A percentile compares a stretch with the other conserved stretches of the same genome.
These are phyloP conservation scores for Aureobasidium sp. DNA, from an alignment of 2,329 filamentous ascomycete genomes.

Conservation along the genomic window DNA sequence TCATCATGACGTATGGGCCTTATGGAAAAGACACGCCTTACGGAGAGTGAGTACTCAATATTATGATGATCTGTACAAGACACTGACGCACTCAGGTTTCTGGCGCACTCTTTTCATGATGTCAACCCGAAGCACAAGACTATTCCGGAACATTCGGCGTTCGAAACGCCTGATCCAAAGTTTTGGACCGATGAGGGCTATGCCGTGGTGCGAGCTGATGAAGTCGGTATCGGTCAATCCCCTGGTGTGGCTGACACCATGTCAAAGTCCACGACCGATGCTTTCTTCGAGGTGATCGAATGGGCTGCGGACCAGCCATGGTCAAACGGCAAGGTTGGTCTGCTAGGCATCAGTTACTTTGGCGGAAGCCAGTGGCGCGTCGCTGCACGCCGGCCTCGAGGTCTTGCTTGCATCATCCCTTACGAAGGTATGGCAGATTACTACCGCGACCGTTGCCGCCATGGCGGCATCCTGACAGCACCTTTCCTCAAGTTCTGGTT, in stretches of 20 bases:
- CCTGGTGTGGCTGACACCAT: slow-evolving; percentile 47
- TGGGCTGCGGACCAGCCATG: slow-evolving; percentile 16
- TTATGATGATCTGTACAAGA: neutral
- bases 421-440: slow-evolving; percentile 52
- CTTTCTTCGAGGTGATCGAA: slow-evolving; percentile 17
- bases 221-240: slow-evolving; percentile 45
- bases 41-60: neutral
- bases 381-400: slow-evolving; percentile 45
- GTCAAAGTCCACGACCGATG: slow-evolving; percentile 39
- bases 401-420: slow-evolving; percentile 44
- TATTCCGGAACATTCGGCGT: neutral
- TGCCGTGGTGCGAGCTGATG: slow-evolving; percentile 37
- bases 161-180: slow-evolving; percentile 4
- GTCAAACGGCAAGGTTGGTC: slow-evolving; percentile 29
- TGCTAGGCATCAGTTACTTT: slow-evolving; percentile 43
- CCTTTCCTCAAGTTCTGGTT: slow-evolving; percentile 51
- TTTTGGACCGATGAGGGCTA: neutral
- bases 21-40: slow-evolving; percentile 7
- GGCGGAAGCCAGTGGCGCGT: slow-evolving; percentile 49
- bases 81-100: neutral
- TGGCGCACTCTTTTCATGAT: neutral
- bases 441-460: slow-evolving; percentile 38
- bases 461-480: slow-evolving; percentile 25
- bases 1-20: slow-evolving; percentile 5
- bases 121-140: neutral